These are phyloP conservation scores for Colletotrichum gigasporum DNA, from an alignment of 2,329 filamentous ascomycete species.

Conservation along the genomic window DNA sequence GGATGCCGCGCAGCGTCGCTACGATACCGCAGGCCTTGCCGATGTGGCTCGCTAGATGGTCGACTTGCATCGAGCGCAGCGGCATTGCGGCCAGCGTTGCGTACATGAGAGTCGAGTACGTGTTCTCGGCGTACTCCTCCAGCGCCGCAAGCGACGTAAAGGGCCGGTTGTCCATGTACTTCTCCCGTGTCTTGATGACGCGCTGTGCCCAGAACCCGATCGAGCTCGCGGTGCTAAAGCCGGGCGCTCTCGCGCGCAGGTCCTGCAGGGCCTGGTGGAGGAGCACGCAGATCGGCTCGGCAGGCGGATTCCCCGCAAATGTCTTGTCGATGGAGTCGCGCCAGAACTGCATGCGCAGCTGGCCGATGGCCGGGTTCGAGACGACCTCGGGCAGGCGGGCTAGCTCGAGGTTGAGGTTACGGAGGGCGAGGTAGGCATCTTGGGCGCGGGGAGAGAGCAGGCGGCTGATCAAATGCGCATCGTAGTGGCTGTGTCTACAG, in stretches of 20 bases:
- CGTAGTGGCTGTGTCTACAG: conserved; percentile 83
- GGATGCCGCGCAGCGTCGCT: conserved; percentile 86
- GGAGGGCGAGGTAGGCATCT: conserved; percentile 89
- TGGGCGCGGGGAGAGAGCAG: conserved; percentile 81
- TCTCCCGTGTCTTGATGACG: conserved; percentile 82
- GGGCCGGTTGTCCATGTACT: conserved; percentile 84
- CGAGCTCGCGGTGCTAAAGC: conserved; percentile 51
- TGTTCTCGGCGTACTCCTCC: conserved; percentile 92
- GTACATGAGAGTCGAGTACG: conserved; percentile 93
- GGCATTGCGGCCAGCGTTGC: conserved; percentile 83
- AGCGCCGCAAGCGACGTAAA: conserved; percentile 78
- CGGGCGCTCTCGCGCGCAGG: conserved; percentile 55
- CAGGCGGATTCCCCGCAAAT: conserved; percentile 80
- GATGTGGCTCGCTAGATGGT: conserved; percentile 94
- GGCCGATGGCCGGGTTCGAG: conserved; percentile 85
- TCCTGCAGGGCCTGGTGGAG: conserved; percentile 77
- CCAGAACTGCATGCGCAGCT: conserved; percentile 96
- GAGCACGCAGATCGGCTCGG: conserved; percentile 90
- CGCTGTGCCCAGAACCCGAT: conserved; percentile 80
- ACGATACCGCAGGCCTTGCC: conserved; percentile 93
- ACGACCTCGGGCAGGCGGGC: conserved; percentile 90
- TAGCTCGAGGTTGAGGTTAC: conserved; percentile 92
- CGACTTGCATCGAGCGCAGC: conserved; percentile 82
- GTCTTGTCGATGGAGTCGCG: conserved; percentile 83
- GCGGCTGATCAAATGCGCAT: conserved; percentile 85